A percentile compares a stretch with the other conserved stretches of the same genome.
These are phyloP conservation scores for Beauveria caledonica DNA, from an alignment of 2,329 filamentous ascomycete species.

Conservation along the genomic window DNA sequence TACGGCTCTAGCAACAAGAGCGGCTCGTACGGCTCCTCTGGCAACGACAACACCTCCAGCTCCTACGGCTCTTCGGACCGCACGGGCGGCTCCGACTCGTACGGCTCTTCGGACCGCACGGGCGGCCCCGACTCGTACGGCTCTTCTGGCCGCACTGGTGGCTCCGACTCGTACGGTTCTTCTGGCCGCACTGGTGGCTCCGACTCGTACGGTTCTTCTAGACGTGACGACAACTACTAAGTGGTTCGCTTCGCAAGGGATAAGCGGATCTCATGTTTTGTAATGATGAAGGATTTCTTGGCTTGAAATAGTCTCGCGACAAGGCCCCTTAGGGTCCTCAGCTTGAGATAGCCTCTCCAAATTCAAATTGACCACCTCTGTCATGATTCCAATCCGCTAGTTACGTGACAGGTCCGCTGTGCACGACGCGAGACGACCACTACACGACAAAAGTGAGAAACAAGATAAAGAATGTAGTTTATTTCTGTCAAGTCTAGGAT, in stretches of 20 bases:
- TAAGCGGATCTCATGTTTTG: not conserved
- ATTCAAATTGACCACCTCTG: not conserved
- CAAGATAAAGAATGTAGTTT: no score
- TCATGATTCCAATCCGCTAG: not conserved
- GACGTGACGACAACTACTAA: conserved; percentile 16
- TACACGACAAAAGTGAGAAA: no score
- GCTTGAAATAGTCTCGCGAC: not conserved
- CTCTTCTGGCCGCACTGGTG: not conserved
- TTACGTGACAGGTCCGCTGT: not conserved
- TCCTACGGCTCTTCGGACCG: conserved; percentile 12
- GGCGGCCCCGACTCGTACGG: conserved; percentile 16
- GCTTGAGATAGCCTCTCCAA: not conserved
- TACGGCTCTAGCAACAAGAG: conserved; percentile 13
- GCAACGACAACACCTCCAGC: conserved; percentile 13
- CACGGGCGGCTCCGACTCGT: not conserved
- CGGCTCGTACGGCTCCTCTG: conserved; percentile 17
- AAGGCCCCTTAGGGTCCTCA: not conserved
- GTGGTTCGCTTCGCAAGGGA: not conserved
- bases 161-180: conserved; percentile 13
- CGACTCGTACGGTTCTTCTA: conserved; percentile 15
- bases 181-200: not conserved
- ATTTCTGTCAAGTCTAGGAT: not conserved
- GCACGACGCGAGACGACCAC: not conserved
- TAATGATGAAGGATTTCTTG: not conserved
- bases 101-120: conserved; percentile 13